Evolutionary conservation across 495 filamentous ascomycete genomes (phyloP).

Genomic region (Thermochaetoides thermophila): DNA sequence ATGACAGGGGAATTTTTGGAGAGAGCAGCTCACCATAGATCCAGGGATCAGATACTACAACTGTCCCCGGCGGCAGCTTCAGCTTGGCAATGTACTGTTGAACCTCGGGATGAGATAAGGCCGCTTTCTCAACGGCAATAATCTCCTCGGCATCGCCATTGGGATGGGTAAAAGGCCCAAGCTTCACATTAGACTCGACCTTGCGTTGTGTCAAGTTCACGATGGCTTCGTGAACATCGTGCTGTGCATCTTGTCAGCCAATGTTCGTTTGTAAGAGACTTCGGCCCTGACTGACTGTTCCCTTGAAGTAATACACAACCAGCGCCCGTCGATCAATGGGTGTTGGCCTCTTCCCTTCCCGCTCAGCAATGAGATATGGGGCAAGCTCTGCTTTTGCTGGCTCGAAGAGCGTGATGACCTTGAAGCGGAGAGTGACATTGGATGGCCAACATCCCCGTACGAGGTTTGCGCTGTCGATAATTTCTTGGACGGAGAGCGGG

Average conservation of each 20-base stretch:
- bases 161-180: slow-evolving; percentile 42
- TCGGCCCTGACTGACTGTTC: slow-evolving; percentile 46
- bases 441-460: slow-evolving; percentile 36
- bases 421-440: slow-evolving; percentile 42
- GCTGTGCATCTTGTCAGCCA: slow-evolving; percentile 19
- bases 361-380: slow-evolving; percentile 26
- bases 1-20: slow-evolving; percentile 5
- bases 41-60: slow-evolving; percentile 53
- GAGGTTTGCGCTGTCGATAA: slow-evolving; percentile 28
- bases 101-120: slow-evolving; percentile 41
- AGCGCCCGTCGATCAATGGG: slow-evolving; percentile 38
- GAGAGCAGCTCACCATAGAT: slow-evolving; percentile 43
- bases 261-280: no score
- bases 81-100: slow-evolving; percentile 50
- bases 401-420: slow-evolving; percentile 49
- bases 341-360: slow-evolving; percentile 9
- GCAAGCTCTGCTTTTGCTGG: slow-evolving; percentile 45
- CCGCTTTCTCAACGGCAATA: slow-evolving; percentile 39
- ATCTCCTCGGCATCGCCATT: slow-evolving; percentile 47
- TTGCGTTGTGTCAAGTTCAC: slow-evolving; percentile 37
- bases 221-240: slow-evolving; percentile 53
- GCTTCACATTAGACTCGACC: slow-evolving; percentile 44
- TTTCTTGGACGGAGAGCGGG: slow-evolving; percentile 43
- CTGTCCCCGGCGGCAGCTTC: slow-evolving; percentile 44
- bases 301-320: slow-evolving; percentile 47